Evolutionary conservation across 148 eudicot genomes (phyloP), one percentile per base, ranked within the genome.

Genomic region (Rhododendron molle): DNA sequence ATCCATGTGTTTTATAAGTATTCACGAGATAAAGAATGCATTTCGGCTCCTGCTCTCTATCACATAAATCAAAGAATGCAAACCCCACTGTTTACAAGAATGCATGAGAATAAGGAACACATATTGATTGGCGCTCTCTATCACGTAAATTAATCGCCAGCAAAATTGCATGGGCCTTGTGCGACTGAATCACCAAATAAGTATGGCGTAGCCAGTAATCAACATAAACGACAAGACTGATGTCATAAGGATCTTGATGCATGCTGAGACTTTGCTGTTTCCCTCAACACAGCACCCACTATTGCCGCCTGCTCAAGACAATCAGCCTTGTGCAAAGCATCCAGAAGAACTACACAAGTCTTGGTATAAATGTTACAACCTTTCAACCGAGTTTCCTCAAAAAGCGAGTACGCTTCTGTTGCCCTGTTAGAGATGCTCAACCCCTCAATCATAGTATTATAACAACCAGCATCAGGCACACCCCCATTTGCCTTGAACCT

Each of bases 251-350:
- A 92, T 81, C 89, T 89, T 38, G 93, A 89, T 83, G 97, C 99
- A 95, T 94, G 97, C 82, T 95, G 95, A n/a, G 98, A 90, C 90
- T 94, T 94, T 13, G 99, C 98, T n/a, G 93, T 93, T 92, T 95
- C 98, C 89, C 89, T 92, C 82, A 96, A 88, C 71, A 96, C 89
- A 36, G 98, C 97, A 76, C 98, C 98, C 77, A 96, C 99, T 86
- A 94, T 87, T 74, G 94, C 99, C 38, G 98, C 99, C 85, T 95
- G 95, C 90, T 96, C 99, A 85, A 96, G 93, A 87, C 97, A 95
- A 43, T 95, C 99, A 71, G 93, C 96, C 82, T 93, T 94, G 76
- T 96, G 97, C 88, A 96, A 87, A 38, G 99, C 93, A 90, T 96
- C 99, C 89, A 96, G 88, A 80, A 96, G 96, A 83, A 92, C 85